Evolutionary conservation across 371 early-diverging fungal genomes (phyloP), one percentile per base, ranked within the genome.

Genomic region (Mortierella sp.): DNA sequence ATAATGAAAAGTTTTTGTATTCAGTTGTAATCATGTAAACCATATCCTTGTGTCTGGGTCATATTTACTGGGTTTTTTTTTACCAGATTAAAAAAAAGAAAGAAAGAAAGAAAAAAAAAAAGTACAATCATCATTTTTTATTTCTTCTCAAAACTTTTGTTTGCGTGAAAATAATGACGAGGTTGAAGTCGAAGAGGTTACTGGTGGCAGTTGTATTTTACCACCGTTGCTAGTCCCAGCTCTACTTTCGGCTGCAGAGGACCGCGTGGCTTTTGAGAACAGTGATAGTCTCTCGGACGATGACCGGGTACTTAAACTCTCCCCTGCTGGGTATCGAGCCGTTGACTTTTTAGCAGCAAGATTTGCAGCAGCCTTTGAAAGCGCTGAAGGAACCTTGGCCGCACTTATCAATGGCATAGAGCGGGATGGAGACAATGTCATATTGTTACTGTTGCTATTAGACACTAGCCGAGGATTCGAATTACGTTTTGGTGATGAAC

Each of bases 321-420:
- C 59, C 38, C 40, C 28, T 50, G 22, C 19, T 63, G 32, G 43
- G 41, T 62, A 55, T 70, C 58, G 57, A 33, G 60, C n/a, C 6
- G 63, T 43, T 22, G 74, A 63, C 22, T 74, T 74, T 33, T 53
- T 63, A 21, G 69, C 68, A 11, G 73, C 67, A 11, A 74, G 69
- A 41, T 68, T 58, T 3, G 74, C 74, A 48, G 74, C 74, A 0
- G 69, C 69, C 10, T 63, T 67, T 1, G 69, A 64, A 38, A 74
- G 59, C 6, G 65, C 74, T 2, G 74, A 59, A 16, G 74, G 74
- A 32, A 74, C 47, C 53, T 68, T 69, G 38, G 65, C 69, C 16
- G 67, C 55, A 58, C 24, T 58, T 19, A 73, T 11, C 7, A 55
- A 22, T 6, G 67, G 63, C 47, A 63, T 11, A 5, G 45, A 50